phyloP scores from a whole-genome alignment of 306 rosid species.

The Cucurbita moschata region DNA sequence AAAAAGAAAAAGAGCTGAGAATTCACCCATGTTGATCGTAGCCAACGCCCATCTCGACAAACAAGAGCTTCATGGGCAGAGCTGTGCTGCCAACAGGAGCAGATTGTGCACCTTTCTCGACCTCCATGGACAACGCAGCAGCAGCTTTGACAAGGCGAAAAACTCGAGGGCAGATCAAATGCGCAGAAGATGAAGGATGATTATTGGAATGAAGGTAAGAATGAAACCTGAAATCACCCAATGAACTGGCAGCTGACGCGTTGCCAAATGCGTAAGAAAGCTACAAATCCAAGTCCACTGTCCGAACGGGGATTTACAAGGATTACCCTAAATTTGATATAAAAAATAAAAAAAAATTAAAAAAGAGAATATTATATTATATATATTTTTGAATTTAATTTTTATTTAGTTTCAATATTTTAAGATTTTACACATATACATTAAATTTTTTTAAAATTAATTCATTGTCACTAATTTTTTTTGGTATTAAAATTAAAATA shows the following conservation, averaged over 20 bases:
- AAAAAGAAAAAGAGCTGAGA: not conserved
- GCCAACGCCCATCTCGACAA: constrained; percentile 97
- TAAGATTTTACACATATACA: too few relatives aligned
- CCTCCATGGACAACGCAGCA: constrained; percentile 48
- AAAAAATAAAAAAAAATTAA: too few relatives aligned
- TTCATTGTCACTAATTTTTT: too few relatives aligned
- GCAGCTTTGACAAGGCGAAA: constrained; percentile 18
- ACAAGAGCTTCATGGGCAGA: constrained; percentile 60
- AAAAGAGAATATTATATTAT: too few relatives aligned
- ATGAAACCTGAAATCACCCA: not conserved
- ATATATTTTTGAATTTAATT: too few relatives aligned
- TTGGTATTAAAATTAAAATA: too few relatives aligned
- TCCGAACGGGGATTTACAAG: not conserved
- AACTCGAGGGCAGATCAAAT: constrained; percentile 15
- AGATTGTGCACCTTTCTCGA: constrained; percentile 18
- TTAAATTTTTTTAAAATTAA: too few relatives aligned
- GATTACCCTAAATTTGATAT: too few relatives aligned
- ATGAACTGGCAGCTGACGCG: constrained; percentile 22
- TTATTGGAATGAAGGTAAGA: constrained; percentile 1
- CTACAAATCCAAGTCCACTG: not conserved
- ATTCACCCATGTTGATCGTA: constrained; percentile 86
- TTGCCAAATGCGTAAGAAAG: not conserved
- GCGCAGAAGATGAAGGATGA: constrained; percentile 5
- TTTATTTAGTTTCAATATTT: too few relatives aligned
- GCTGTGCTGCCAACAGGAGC: constrained; percentile 9